Evolutionary conservation across 257 asterid species (phyloP).

Genomic region (Ophiorrhiza pumila): DNA sequence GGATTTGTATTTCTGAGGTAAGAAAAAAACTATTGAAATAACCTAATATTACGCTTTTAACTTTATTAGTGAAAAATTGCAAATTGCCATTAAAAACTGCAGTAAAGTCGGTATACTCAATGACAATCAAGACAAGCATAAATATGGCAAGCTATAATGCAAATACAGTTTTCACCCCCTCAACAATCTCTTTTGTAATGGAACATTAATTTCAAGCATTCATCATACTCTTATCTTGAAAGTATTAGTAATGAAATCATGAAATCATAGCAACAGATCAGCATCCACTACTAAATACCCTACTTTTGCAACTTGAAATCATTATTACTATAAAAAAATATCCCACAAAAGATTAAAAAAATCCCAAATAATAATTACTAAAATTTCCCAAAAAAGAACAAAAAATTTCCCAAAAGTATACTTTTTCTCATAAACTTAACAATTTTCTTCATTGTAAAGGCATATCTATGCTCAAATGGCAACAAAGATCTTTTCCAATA

Average conservation of each 20-base stretch:
- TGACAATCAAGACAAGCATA: not conserved
- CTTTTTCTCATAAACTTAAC: not conserved
- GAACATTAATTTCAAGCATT: not conserved
- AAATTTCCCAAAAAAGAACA: not conserved
- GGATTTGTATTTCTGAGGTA: not conserved
- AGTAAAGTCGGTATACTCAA: not conserved
- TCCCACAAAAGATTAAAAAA: slow-evolving; percentile 7
- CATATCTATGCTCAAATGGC: not conserved
- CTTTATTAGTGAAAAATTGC: not conserved
- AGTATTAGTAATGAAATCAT: slow-evolving; percentile 8
- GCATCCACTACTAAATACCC: slow-evolving; percentile 20
- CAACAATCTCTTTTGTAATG: not conserved
- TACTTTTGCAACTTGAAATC: slow-evolving; percentile 7
- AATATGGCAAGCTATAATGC: not conserved
- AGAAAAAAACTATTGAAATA: not conserved
- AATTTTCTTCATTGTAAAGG: not conserved
- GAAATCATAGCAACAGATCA: slow-evolving; percentile 21
- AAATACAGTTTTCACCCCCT: not conserved
- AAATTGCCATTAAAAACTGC: not conserved
- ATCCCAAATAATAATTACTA: not conserved
- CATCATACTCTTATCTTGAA: not conserved
- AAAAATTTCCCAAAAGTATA: not conserved
- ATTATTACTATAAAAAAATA: slow-evolving; percentile 14
- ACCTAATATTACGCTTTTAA: not conserved
- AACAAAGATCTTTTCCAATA: too few relatives aligned